Conservation (phyloP, 345 rosid species). For the Anastatica hierochuntica region DNA sequence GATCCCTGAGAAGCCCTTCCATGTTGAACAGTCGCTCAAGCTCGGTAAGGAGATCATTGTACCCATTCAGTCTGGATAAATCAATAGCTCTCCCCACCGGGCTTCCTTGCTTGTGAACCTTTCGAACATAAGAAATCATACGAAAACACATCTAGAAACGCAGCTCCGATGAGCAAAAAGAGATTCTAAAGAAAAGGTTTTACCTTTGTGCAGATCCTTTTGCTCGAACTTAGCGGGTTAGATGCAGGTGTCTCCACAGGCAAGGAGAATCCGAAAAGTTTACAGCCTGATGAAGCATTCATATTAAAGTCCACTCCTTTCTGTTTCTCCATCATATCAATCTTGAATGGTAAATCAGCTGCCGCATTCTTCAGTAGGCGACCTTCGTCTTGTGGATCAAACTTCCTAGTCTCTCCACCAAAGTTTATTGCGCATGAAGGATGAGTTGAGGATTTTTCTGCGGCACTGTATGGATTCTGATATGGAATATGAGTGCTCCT, state of each 20-base stretch:
- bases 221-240: slow-evolving; percentile 53
- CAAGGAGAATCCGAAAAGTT: slow-evolving; percentile 74
- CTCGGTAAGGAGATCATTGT: slow-evolving; percentile 57
- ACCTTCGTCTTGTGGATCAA: slow-evolving; percentile 30
- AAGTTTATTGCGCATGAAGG: slow-evolving; percentile 8
- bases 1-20: slow-evolving; percentile 74
- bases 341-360: slow-evolving; percentile 31
- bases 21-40: slow-evolving; percentile 68
- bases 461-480: slow-evolving; percentile 36
- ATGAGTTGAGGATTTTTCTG: slow-evolving; percentile 22
- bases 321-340: slow-evolving; percentile 28
- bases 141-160: slow-evolving; percentile 5
- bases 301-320: slow-evolving; percentile 29
- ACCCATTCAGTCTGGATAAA: slow-evolving; percentile 60
- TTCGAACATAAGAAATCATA: slow-evolving; percentile 8
- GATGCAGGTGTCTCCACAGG: slow-evolving; percentile 42
- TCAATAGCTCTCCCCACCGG: slow-evolving; percentile 89
- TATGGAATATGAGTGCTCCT: slow-evolving; percentile 40
- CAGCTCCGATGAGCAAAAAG: slow-evolving; percentile 1
- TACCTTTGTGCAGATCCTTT: slow-evolving; percentile 93
- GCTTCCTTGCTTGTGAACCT: slow-evolving; percentile 98
- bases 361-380: slow-evolving; percentile 28
- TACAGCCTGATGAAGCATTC: slow-evolving; percentile 45
- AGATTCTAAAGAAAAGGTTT: slow-evolving; percentile 14
- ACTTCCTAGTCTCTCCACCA: slow-evolving; percentile 34